Conservation (phyloP, 1,139 yeast species). For the Lodderomyces pseudojiufengensis region DNA sequence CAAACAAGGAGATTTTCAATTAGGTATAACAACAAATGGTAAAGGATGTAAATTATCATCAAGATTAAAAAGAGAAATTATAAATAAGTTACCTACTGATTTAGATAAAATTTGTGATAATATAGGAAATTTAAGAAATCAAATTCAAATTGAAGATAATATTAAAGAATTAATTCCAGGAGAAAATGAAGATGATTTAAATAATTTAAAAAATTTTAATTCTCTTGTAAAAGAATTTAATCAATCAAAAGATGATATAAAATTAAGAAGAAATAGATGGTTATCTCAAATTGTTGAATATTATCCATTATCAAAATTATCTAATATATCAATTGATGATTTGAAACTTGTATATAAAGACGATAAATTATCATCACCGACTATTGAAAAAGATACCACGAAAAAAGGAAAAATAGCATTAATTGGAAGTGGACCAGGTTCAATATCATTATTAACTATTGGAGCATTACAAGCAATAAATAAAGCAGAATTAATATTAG, state of each 20-base stretch:
- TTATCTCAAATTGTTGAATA: conserved; percentile 87
- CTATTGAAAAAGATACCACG: conserved; percentile 1
- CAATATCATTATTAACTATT: conserved; percentile 72
- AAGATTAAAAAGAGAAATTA: conserved; percentile 72
- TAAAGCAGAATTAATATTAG: conserved; percentile 77
- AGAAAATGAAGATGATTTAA: conserved; percentile 67
- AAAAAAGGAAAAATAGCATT: conserved; percentile 60
- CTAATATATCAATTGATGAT: conserved; percentile 54
- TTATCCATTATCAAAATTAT: conserved; percentile 69
- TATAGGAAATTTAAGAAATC: conserved; percentile 62
- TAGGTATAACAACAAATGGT: conserved; percentile 84
- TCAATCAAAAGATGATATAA: conserved; percentile 50
- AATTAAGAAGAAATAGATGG: conserved; percentile 72
- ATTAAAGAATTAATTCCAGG: conserved; percentile 39
- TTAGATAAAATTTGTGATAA: conserved; percentile 66
- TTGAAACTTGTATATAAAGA: conserved; percentile 40
- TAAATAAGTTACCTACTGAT: conserved; percentile 61
- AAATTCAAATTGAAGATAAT: conserved; percentile 54
- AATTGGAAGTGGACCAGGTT: conserved; percentile 95
- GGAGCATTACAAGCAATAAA: conserved; percentile 83
- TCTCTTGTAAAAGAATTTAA: conserved; percentile 58
- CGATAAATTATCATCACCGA: conserved; percentile 5
- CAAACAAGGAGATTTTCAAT: conserved; percentile 68
- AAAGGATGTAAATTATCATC: conserved; percentile 87
- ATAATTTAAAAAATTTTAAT: conserved; percentile 57